These are phyloP conservation scores for Mucor piriformis DNA, from an alignment of 371 early-diverging fungal species.

Conservation along the genomic window DNA sequence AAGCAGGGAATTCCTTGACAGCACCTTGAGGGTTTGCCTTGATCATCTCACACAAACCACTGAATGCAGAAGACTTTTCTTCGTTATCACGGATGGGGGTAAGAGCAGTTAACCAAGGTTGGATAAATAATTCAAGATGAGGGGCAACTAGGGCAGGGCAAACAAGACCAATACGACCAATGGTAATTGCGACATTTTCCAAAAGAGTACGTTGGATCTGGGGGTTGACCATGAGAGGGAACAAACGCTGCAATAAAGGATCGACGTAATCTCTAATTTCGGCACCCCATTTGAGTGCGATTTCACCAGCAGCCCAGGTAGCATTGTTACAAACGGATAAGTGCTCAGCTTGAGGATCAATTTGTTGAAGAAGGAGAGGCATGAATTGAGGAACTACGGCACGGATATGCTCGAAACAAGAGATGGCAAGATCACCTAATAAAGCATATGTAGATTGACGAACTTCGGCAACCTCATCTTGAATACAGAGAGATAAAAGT, in stretches of 20 bases:
- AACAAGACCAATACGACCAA: conserved; percentile 88
- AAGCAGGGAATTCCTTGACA: conserved; percentile 65
- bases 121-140: conserved; percentile 73
- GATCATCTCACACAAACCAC: conserved; percentile 89
- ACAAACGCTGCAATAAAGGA: conserved; percentile 78
- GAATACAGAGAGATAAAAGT: conserved; percentile 77
- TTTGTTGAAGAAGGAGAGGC: conserved; percentile 73
- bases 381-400: conserved; percentile 77
- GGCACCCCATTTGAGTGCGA: conserved; percentile 74
- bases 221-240: conserved; percentile 74
- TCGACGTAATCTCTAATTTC: conserved; percentile 75
- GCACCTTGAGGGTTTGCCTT: conserved; percentile 85
- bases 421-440: conserved; percentile 89
- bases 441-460: conserved; percentile 94
- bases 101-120: conserved; percentile 76
- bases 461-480: conserved; percentile 78
- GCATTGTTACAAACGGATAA: conserved; percentile 90
- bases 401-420: conserved; percentile 74
- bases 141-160: conserved; percentile 83
- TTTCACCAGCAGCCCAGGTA: conserved; percentile 94
- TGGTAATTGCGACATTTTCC: conserved; percentile 94
- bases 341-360: conserved; percentile 66
- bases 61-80: conserved; percentile 94
- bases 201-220: conserved; percentile 71
- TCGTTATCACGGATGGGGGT: conserved; percentile 81